phyloP scores from a whole-genome alignment of 495 filamentous ascomycete species.

The Neurospora tetraspora region DNA sequence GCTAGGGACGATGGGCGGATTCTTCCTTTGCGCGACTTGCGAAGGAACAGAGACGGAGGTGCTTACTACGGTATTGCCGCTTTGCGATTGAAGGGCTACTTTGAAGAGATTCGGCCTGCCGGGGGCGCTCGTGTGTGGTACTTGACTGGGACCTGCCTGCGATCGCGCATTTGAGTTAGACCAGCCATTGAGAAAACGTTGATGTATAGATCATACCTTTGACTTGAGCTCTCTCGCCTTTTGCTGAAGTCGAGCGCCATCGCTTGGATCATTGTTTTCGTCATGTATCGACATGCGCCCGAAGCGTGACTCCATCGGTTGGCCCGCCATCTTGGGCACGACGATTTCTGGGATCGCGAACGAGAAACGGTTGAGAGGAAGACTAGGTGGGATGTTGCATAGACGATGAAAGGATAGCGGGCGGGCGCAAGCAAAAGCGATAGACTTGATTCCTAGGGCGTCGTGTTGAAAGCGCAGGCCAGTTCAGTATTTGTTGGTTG shows the following conservation, averaged over 20 bases:
- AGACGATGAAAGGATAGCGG: not conserved
- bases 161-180: conserved; percentile 32
- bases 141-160: conserved; percentile 34
- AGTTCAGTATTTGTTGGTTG: not conserved
- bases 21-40: conserved; percentile 49
- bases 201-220: conserved; percentile 44
- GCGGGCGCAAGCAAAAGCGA: not conserved
- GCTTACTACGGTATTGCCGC: conserved; percentile 35
- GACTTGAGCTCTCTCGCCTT: conserved; percentile 33
- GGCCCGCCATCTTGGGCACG: conserved; percentile 34
- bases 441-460: not conserved
- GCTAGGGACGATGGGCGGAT: conserved; percentile 3
- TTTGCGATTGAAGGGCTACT: conserved; percentile 66
- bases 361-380: not conserved
- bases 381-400: not conserved
- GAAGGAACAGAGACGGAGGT: conserved; percentile 56
- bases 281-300: conserved; percentile 76
- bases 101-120: conserved; percentile 66
- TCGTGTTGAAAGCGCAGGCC: not conserved
- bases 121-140: conserved; percentile 46
- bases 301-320: conserved; percentile 63
- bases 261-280: conserved; percentile 52
- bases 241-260: conserved; percentile 38
- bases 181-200: not conserved
- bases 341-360: not conserved